Base-by-base conservation (phyloP, 768 basidiomycete genomes). In the Rickenella mellea region DNA sequence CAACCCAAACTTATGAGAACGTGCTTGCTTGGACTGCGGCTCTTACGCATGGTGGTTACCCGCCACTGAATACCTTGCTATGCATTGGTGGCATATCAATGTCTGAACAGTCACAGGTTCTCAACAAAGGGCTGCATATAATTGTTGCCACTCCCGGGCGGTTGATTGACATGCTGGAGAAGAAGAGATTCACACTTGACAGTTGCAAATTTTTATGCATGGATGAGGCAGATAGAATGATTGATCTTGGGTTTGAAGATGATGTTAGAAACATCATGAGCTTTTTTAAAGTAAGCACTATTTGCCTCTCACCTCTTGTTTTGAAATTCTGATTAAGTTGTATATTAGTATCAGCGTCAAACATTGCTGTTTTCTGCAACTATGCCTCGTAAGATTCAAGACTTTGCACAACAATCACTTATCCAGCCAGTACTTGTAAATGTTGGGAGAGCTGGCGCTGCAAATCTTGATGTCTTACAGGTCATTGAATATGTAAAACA, bases 211-310 rank as follows among this genome's bases (percentile, higher is more conserved):
- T 79, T 58, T 66, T 99, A 9, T 97, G 93, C 58, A 92, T 99
- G 90, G 96, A 99, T 63, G 96, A 99, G 64, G 96, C 96, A 0
- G 96, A 99, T 64, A 71, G 96, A 45, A 99, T 99, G 96, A 92
- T 99, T 46, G 96, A 99, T 57, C 70, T 97, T 58, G 96, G 96
- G 0, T 99, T 99, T 55, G 96, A 99, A 62, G 96, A 99, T 47
- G 96, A 99, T 52, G 93, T 99, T 24, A 74, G 96, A 44, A 96
- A 92, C 54, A 96, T 99, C 55, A 97, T 99, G 91, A 94, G 89
- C 56, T 98, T 90, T 63, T 98, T 99, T 73, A 92, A 86, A 69
- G 92, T 89, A 47, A 27, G 74, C 54, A 2, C 17, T 22, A 17
- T 6, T n/a, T 14, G 12, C 27, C 43, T 20, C 26, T 2, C n/a